Percentiles rank a stretch among this genome's conserved stretches.
These are phyloP conservation scores for Stagonosporopsis chrysanthemi DNA, from an alignment of 2,329 filamentous ascomycete genomes.

Conservation along the genomic window DNA sequence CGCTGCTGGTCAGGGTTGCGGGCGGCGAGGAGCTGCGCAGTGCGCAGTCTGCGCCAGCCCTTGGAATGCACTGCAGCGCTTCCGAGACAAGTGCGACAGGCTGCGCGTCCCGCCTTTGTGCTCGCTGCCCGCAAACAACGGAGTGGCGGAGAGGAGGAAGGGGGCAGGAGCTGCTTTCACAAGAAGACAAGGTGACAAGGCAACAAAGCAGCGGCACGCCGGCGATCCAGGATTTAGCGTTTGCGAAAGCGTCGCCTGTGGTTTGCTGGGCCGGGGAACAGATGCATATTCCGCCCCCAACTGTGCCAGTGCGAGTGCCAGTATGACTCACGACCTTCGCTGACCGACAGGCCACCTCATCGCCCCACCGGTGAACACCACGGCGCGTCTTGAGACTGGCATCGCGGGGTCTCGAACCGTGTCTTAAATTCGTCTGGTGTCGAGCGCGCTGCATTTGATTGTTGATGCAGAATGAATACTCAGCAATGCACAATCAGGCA, in stretches of 20 bases:
- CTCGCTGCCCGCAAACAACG: constrained; percentile 19
- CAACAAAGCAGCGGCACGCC: constrained; percentile 20
- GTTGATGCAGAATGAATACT: constrained; percentile 5
- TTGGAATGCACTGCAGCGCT: constrained; percentile 27
- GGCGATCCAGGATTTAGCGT: constrained; percentile 16
- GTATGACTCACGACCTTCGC: constrained; percentile 33
- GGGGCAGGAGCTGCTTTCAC: constrained; percentile 17
- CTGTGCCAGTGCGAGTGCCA: constrained; percentile 1
- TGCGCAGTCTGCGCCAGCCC: constrained; percentile 23
- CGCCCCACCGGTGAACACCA: constrained; percentile 21
- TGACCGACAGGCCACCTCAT: constrained; percentile 28
- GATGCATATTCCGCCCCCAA: constrained; percentile 22
- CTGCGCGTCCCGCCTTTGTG: constrained; percentile 25
- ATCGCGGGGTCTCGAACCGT: constrained; percentile 4
- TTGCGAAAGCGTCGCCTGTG: constrained; percentile 20
- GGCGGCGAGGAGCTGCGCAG: constrained; percentile 13
- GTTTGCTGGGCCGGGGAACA: constrained; percentile 16
- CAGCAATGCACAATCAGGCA: constrained; percentile 10
- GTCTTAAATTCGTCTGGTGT: constrained; percentile 5
- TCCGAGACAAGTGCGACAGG: constrained; percentile 32
- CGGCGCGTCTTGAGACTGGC: constrained; percentile 9
- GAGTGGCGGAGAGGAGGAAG: constrained; percentile 16
- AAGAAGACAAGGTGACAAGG: constrained; percentile 18
- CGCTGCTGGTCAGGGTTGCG: constrained; percentile 11
- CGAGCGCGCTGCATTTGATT: background rate